Evolutionary conservation across 495 filamentous ascomycete species (phyloP).

Genomic region (Physcia stellaris): DNA sequence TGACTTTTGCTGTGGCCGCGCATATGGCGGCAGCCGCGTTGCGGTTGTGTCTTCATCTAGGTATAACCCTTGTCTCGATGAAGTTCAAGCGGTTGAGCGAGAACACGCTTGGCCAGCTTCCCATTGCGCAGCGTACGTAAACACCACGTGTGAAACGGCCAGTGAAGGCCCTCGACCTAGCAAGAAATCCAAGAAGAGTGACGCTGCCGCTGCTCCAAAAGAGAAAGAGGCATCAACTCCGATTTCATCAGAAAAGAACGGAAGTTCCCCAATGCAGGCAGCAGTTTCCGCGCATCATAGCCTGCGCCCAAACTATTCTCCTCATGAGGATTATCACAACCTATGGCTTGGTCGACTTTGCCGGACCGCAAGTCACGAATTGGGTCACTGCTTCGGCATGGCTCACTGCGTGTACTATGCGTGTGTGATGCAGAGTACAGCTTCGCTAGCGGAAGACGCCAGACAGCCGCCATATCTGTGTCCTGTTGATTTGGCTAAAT

Average conservation of each 20-base stretch:
- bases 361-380: constrained; percentile 46
- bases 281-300: constrained; percentile 12
- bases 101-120: constrained; percentile 49
- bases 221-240: neutral
- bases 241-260: neutral
- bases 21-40: constrained; percentile 49
- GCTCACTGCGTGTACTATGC: constrained; percentile 58
- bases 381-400: constrained; percentile 53
- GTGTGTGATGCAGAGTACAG: constrained; percentile 54
- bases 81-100: constrained; percentile 26
- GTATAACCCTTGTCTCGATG: constrained; percentile 43
- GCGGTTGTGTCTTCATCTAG: constrained; percentile 44
- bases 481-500: constrained; percentile 45
- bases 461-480: constrained; percentile 56
- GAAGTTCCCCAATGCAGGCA: neutral
- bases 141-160: constrained; percentile 14
- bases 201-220: neutral
- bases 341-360: constrained; percentile 45
- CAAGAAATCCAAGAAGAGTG: neutral
- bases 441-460: constrained; percentile 44
- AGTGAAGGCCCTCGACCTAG: neutral
- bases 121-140: constrained; percentile 41
- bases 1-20: constrained; percentile 52
- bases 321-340: constrained; percentile 7
- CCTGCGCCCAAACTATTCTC: constrained; percentile 7